phyloP scores from a whole-genome alignment of 78 protist genomes.

The Dictyostelium purpureum region DNA sequence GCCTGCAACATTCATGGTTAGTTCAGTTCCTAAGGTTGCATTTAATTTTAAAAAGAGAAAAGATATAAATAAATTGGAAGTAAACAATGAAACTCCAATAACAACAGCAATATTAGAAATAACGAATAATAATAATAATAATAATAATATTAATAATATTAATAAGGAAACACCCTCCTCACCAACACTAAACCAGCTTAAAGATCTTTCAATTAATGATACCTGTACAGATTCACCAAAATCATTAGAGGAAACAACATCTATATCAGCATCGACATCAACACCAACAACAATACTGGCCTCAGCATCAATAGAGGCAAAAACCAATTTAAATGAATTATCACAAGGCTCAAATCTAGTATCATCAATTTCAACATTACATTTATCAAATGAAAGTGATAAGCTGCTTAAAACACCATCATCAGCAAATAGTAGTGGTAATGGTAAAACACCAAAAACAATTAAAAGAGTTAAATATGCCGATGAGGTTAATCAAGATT shows the following conservation, averaged over 20 bases:
- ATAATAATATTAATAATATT: background rate
- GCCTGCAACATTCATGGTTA: background rate
- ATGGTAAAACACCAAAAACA: background rate
- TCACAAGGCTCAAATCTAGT: too few species aligned
- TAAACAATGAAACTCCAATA: background rate
- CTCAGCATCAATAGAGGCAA: background rate
- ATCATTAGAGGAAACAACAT: too few species aligned
- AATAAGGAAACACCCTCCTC: background rate
- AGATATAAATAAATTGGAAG: background rate
- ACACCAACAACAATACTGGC: background rate
- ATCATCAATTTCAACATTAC: too few species aligned
- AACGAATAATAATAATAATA: background rate
- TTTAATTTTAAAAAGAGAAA: constrained; percentile 15
- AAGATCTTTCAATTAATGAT: background rate
- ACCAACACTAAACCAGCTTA: background rate
- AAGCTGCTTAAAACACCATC: too few species aligned
- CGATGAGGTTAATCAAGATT: background rate
- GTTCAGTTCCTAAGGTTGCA: background rate
- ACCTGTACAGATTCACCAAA: background rate
- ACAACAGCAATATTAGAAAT: background rate
- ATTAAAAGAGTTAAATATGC: background rate
- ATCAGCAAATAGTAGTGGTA: background rate
- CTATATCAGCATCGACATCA: background rate
- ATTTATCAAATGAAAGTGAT: too few species aligned
- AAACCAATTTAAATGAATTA: too few species aligned